These are phyloP conservation scores for Coemansia sp. DNA, from an alignment of 192 early-diverging fungal species.

Conservation along the genomic window DNA sequence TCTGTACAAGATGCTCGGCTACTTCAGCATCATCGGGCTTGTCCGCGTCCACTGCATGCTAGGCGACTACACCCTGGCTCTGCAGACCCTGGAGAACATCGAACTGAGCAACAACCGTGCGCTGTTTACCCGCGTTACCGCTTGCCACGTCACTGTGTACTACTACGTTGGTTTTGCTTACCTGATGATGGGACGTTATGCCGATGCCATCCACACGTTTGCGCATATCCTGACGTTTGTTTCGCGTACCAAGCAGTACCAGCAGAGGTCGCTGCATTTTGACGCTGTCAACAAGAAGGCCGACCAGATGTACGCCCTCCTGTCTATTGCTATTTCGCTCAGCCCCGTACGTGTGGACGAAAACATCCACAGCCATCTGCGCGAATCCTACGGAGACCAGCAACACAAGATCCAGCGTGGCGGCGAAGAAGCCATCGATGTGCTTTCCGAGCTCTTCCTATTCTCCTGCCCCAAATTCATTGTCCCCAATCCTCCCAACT, in stretches of 20 bases:
- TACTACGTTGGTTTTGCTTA: conserved; percentile 98
- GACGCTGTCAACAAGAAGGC: conserved; percentile 89
- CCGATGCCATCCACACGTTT: conserved; percentile 92
- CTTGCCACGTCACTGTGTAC: conserved; percentile 95
- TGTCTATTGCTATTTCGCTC: conserved; percentile 86
- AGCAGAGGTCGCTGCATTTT: conserved; percentile 87
- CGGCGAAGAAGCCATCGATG: conserved; percentile 76
- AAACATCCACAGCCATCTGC: conserved; percentile 79
- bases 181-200: conserved; percentile 97
- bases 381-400: conserved; percentile 94
- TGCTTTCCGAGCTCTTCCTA: conserved; percentile 87
- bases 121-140: conserved; percentile 92
- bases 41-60: conserved; percentile 93
- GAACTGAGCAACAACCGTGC: conserved; percentile 89
- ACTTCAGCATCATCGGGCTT: conserved; percentile 91
- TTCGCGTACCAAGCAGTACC: conserved; percentile 90
- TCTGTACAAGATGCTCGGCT: conserved; percentile 96
- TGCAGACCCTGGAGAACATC: conserved; percentile 96
- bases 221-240: conserved; percentile 89
- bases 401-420: conserved; percentile 83
- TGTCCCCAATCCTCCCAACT: conserved; percentile 82
- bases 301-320: conserved; percentile 94
- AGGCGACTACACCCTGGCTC: conserved; percentile 92
- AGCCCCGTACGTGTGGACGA: conserved; percentile 95
- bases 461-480: conserved; percentile 97